Evolutionary conservation across 495 filamentous ascomycete species (phyloP), one percentile per base, ranked within the genome.

Genomic region (Acidomyces sp.): DNA sequence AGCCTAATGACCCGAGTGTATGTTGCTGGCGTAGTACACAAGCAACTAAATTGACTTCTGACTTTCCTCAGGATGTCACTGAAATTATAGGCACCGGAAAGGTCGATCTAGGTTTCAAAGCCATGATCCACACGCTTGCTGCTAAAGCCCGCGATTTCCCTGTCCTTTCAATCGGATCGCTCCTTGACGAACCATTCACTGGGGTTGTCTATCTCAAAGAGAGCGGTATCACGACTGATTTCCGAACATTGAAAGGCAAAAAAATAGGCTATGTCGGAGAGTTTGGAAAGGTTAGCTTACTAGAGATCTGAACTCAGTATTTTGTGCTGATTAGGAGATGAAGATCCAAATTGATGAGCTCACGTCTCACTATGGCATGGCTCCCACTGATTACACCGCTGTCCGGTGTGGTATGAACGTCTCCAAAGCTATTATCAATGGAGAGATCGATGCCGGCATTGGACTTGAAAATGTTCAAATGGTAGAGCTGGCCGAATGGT

Each of bases 331-430:
- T 9, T 29, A n/a, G n/a, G n/a, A n/a, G n/a, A n/a, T n/a, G n/a
- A n/a, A 37, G 72, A 80, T 80, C 53, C 77, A 79, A 61, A 80
- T 80, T 49, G 77, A 80, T 54, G 77, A 80, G 56, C 70, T 81
- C 34, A 80, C 77, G 41, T 74, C 74, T 47, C 69, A 78, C 66
- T 80, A 80, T 58, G 74, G 72, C 57, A 80, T 80, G 75, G 72
- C 70, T 6, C 64, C 74, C 5, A 63, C 67, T 12, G 74, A 80
- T 64, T 80, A 80, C 67, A 79, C 75, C 4, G 76, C 75, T 28
- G 68, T 80, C 38, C 75, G 76, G 40, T 74, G 70, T 45, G 72
- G 70, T 25, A 76, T 74, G 72, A 74, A 76, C 50, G 66, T 74
- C 43, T 71, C 69, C 46, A 72, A 72, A 48, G 71, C 75, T 36